phyloP scores from a whole-genome alignment of 306 rosid species.

The Dalbergia cochinchinensis region DNA sequence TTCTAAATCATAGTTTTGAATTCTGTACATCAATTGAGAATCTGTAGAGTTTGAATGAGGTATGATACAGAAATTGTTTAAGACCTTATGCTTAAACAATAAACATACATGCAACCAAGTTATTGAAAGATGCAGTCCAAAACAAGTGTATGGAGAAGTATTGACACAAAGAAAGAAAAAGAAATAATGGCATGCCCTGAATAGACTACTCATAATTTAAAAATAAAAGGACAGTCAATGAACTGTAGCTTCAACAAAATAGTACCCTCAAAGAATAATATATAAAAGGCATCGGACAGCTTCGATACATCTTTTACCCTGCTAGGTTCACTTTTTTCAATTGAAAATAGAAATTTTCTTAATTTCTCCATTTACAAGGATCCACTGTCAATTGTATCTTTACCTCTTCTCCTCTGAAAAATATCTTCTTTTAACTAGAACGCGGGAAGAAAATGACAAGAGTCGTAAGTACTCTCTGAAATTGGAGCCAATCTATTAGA shows the following conservation, averaged over 20 bases:
- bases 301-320: neutral
- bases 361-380: no score
- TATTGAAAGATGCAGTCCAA: slow-evolving; percentile 16
- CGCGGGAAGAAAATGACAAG: no score
- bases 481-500: no score
- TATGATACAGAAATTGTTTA: slow-evolving; percentile 10
- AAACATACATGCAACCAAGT: slow-evolving; percentile 19
- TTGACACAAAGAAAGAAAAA: neutral
- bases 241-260: neutral
- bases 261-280: neutral
- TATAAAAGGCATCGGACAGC: neutral
- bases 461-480: no score
- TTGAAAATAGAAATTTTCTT: neutral
- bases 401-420: no score
- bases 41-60: neutral
- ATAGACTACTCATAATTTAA: slow-evolving; percentile 25
- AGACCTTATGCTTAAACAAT: neutral
- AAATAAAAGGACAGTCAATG: neutral
- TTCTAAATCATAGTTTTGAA: slow-evolving; percentile 16
- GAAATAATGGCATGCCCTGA: slow-evolving; percentile 13
- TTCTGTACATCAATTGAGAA: neutral
- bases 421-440: no score
- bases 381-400: no score
- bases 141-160: slow-evolving; percentile 3
- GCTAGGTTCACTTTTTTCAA: neutral